These are phyloP conservation scores for Casuarina equisetifolia DNA, from an alignment of 306 rosid species.

Conservation along the genomic window DNA sequence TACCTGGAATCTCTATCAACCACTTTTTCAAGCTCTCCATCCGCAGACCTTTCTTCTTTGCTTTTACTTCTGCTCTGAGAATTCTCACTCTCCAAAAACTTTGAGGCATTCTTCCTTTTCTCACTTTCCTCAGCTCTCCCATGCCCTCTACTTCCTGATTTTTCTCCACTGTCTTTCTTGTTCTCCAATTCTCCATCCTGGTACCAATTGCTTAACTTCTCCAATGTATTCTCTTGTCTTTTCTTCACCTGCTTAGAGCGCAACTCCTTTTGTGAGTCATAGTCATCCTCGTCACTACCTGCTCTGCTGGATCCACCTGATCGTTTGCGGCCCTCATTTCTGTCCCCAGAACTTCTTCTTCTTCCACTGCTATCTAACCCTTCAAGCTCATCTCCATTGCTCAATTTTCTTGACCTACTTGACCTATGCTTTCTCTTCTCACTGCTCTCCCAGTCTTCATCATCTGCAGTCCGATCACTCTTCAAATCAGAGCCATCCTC, in stretches of 20 bases:
- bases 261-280: conserved; percentile 62
- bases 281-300: conserved; percentile 66
- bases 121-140: conserved; percentile 52
- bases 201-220: conserved; percentile 86
- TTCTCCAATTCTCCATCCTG: conserved; percentile 85
- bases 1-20: conserved; percentile 60
- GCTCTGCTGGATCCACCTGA: conserved; percentile 60
- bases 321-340: conserved; percentile 54
- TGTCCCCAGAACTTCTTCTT: conserved; percentile 57
- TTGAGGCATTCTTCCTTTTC: conserved; percentile 48
- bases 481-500: conserved; percentile 55
- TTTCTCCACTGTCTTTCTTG: conserved; percentile 62
- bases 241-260: conserved; percentile 67
- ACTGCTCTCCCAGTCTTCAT: conserved; percentile 68
- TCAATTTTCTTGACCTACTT: conserved; percentile 63
- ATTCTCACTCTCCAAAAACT: conserved; percentile 49
- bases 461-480: conserved; percentile 63
- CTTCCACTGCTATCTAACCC: conserved; percentile 61
- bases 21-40: conserved; percentile 48
- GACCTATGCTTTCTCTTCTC: conserved; percentile 86
- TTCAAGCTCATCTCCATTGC: conserved; percentile 63
- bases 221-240: conserved; percentile 88
- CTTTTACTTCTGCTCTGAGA: conserved; percentile 53
- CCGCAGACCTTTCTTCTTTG: conserved; percentile 52
- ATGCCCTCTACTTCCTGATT: conserved; percentile 42